These are phyloP conservation scores for Colletotrichum sansevieriae DNA, from an alignment of 2,329 filamentous ascomycete genomes.

Conservation along the genomic window DNA sequence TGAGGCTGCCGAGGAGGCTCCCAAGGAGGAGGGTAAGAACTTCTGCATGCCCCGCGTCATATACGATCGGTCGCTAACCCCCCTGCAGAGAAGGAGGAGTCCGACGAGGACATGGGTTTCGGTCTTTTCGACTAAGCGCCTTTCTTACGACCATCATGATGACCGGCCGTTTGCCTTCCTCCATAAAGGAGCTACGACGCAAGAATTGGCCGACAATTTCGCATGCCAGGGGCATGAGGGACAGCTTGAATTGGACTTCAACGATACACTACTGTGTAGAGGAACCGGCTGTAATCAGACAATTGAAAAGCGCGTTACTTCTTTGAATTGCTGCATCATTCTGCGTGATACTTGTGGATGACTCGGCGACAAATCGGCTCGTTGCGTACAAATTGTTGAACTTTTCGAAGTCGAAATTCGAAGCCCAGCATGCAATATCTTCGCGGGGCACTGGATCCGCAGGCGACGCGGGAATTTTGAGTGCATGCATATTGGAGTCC, in stretches of 20 bases:
- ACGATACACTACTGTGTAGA: constrained; percentile 38
- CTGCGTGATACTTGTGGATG: neutral
- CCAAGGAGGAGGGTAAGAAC: constrained; percentile 85
- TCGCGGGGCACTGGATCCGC: neutral
- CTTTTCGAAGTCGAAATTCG: no score
- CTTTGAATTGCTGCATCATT: constrained; percentile 28
- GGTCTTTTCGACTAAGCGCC: constrained; percentile 79
- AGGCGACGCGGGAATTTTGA: neutral
- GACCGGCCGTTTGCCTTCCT: constrained; percentile 48
- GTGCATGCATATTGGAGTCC: neutral
- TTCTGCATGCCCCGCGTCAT: constrained; percentile 49
- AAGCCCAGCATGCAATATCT: neutral
- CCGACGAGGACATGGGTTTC: constrained; percentile 62
- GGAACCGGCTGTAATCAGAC: constrained; percentile 40
- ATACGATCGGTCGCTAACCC: constrained; percentile 47
- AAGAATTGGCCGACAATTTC: constrained; percentile 49
- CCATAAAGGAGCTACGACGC: constrained; percentile 50
- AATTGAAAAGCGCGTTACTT: constrained; percentile 40
- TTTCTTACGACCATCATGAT: constrained; percentile 47
- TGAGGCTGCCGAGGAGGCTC: constrained; percentile 70
- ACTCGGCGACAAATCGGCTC: neutral
- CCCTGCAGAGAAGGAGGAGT: constrained; percentile 64
- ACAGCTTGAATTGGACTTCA: constrained; percentile 41
- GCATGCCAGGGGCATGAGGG: constrained; percentile 49
- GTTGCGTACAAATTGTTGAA: neutral